Evolutionary conservation across 805 yeast genomes (phyloP), one percentile per base, ranked within the genome.

Genomic region (Limtongia smithiae): DNA sequence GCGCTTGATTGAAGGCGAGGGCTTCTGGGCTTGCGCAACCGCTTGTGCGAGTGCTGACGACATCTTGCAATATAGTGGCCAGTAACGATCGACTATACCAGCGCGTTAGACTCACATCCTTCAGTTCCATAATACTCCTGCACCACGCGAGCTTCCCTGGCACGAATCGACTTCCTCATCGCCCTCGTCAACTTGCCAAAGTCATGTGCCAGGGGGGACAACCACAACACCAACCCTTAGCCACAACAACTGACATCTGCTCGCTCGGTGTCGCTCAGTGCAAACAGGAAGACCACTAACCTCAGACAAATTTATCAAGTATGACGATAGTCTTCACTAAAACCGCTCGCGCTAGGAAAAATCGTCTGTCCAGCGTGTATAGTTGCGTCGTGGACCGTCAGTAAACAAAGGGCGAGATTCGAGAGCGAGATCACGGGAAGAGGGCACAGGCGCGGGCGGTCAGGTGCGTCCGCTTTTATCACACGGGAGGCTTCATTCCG

Each of bases 161-260:
- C 30, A 17, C 42, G 22, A 9, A 4, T 12, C 38, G 4, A 14
- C 12, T 35, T 20, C 38, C n/a, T n/a, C n/a, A n/a, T n/a, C n/a
- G n/a, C n/a, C n/a, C n/a, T n/a, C n/a, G n/a, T n/a, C n/a, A 17
- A 37, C 15, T 17, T 35, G 41, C 14, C 32, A 27, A 27, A 40
- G 51, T 48, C 51, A 48, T 48, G 51, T 48, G 51, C 51, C 51
- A 48, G 51, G 51, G 51, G 51, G 15, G 21, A 17, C 17, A 21
- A 21, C 4, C 3, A 24, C 7, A 24, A 35, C 35, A 42, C 40
- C 34, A 34, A 32, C 31, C 36, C 45, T 33, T 24, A 40, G 44
- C 44, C 27, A 32, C 28, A 33, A 31, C 32, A 24, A 5, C 6
- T 5, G 3, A 7, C n/a, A 9, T 25, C n/a, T 4, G 20, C n/a